Evolutionary conservation across 2,329 filamentous ascomycete species (phyloP), one percentile per base, ranked within the genome.

Genomic region (Metarhizium robertsii): DNA sequence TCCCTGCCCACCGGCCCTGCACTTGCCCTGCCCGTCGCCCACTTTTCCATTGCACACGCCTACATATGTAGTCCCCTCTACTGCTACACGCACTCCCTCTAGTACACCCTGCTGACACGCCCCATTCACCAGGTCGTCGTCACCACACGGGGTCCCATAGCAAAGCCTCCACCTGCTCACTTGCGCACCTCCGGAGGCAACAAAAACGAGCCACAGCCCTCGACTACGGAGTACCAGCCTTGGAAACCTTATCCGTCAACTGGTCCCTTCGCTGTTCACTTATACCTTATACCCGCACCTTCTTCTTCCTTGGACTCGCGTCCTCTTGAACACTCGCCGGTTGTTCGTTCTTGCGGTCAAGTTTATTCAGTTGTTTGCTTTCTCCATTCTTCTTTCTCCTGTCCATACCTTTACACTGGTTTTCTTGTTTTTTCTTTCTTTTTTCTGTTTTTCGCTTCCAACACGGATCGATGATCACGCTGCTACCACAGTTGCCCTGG

Each of bases 401-500:
- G 38, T 55, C n/a, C 20, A 47, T 47, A 46, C 32, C 29, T 52
- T 42, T n/a, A 30, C 25, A 6, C 18, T 45, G 7, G 14, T 47
- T 52, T 52, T n/a, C 16, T 34, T 25, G 16, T n/a, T 40, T 40
- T 43, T 30, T 34, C 36, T 25, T 34, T 49, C 11, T 20, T 42
- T 13, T n/a, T 42, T 48, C 14, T 16, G 5, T 42, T 32, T n/a
- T 36, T 32, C 20, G 10, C 18, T 55, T 45, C 36, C 20, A 53
- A n/a, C 45, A 29, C 20, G 18, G n/a, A 45, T 45, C 45, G 10
- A 48, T 48, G 45, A 30, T 48, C 45, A 2, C 25, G 20, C 46
- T 56, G 18, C 25, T 55, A 20, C 34, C 34, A 53, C 54, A 14
- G 20, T 42, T 50, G 54, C 54, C 54, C 36, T 49, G 25, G 50